Base-by-base conservation (phyloP, 2,329 filamentous ascomycete species). In the Colletotrichum zoysiae region DNA sequence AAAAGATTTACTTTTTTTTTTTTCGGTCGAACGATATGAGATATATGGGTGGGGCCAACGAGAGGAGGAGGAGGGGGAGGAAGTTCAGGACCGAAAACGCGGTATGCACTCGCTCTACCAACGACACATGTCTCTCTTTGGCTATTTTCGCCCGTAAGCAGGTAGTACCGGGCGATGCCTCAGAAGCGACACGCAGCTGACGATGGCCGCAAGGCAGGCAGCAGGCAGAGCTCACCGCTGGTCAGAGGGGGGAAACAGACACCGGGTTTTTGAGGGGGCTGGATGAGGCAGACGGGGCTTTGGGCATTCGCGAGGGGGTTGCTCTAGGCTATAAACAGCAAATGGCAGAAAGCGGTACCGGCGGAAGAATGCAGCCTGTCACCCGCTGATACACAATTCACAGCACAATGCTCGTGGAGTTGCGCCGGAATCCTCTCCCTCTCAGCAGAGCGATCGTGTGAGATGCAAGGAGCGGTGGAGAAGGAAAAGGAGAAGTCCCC, bases 301-400 rank as follows among this genome's bases (percentile, higher is more conserved):
- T 58, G 57, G 56, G 61, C 30, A 8, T 58, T 72, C 60, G 66
- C 60, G 62, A 30, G 61, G 50, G 50, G 46, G 57, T 53, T 58
- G 56, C 67, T 72, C 67, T 62, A 71, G 67, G 67, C 67, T 67
- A 62, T 66, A 62, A 71, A 44, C 38, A 65, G 51, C 48, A 46
- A 46, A 64, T 33, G 44, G 33, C 35, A 60, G 60, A 57, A 60
- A 65, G 56, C 42, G 51, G 60, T 60, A 40, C 33, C 48, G 33
- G 44, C 70, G 67, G 61, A 71, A 71, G 44, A 60, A 72, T 72
- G 70, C 65, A 70, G 60, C 48, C 66, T 70, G 59, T 66, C 48
- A 60, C 59, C 70, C 59, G 65, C 60, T 65, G 70, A 65, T 60
- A 65, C 59, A 70, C 59, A 35, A 66, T 46, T 61, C 59, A 50